phyloP scores from a whole-genome alignment of 768 basidiomycete genomes.

The Mycena filopes region DNA sequence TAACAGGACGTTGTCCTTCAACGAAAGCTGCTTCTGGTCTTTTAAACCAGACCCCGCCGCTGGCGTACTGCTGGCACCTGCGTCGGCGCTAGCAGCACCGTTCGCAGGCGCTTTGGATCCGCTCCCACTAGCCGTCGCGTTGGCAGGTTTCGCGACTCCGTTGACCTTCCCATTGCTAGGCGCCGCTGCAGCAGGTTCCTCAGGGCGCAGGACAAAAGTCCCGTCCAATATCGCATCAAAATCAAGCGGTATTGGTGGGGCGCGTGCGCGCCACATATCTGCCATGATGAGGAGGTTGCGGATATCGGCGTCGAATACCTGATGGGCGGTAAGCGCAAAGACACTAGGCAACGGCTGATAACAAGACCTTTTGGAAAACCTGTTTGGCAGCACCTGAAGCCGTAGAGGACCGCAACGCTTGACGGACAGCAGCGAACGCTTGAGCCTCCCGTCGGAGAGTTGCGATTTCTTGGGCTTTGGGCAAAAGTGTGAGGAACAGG shows the following conservation, averaged over 20 bases:
- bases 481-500: background rate
- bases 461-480: constrained; percentile 87
- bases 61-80: constrained; percentile 17
- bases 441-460: constrained; percentile 89
- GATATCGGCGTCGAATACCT: constrained; percentile 94
- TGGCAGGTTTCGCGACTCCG: constrained; percentile 30
- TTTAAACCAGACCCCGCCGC: constrained; percentile 58
- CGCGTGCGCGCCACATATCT: constrained; percentile 96
- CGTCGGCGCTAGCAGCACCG: constrained; percentile 36
- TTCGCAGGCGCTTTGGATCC: constrained; percentile 39
- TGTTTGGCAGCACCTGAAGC: constrained; percentile 66
- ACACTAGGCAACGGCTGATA: background rate
- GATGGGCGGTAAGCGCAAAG: constrained; percentile 11
- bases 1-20: constrained; percentile 84
- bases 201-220: constrained; percentile 60
- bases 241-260: constrained; percentile 87
- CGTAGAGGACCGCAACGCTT: constrained; percentile 62
- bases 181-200: constrained; percentile 32
- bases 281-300: constrained; percentile 89
- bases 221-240: constrained; percentile 79
- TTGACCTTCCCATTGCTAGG: constrained; percentile 26
- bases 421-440: constrained; percentile 86
- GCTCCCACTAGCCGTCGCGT: constrained; percentile 41
- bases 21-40: constrained; percentile 82
- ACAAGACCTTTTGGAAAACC: constrained; percentile 85